These are phyloP conservation scores for Zopfia rhizophila DNA, from an alignment of 2,329 filamentous ascomycete species.

Conservation along the genomic window DNA sequence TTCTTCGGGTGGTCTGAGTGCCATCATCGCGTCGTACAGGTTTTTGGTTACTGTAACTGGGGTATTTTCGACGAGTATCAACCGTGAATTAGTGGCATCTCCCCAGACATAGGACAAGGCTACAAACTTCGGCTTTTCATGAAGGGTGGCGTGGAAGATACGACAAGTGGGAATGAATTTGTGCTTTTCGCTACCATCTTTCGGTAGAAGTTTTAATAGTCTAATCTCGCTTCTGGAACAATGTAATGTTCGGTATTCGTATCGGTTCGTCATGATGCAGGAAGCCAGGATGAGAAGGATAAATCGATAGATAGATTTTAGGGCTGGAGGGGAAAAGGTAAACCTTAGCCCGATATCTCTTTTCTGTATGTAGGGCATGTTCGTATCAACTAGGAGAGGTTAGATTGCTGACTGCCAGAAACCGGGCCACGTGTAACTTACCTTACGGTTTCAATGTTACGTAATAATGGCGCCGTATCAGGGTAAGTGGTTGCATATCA, in stretches of 20 bases:
- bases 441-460: too few species aligned
- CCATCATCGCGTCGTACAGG: slow-evolving; percentile 13
- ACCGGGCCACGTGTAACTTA: too few species aligned
- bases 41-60: slow-evolving; percentile 11
- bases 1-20: slow-evolving; percentile 11
- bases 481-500: too few species aligned
- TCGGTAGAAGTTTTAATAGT: slow-evolving; percentile 16
- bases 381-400: too few species aligned
- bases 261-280: slow-evolving; percentile 6
- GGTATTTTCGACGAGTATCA: slow-evolving; percentile 10
- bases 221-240: slow-evolving; percentile 9
- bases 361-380: too few species aligned
- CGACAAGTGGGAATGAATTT: slow-evolving; percentile 10
- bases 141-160: slow-evolving; percentile 8
- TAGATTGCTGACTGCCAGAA: too few species aligned
- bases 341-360: too few species aligned
- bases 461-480: too few species aligned
- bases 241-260: slow-evolving; percentile 10
- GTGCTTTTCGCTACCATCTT: background rate
- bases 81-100: slow-evolving; percentile 9
- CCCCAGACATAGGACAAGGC: slow-evolving; percentile 18
- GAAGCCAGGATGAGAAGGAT: too few species aligned
- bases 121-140: slow-evolving; percentile 9
- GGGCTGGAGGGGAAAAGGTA: too few species aligned
- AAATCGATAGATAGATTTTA: too few species aligned